A percentile compares a stretch with the other conserved stretches of the same genome.
Conservation (phyloP, 306 rosid species). For the Prunus fruticosa region DNA sequence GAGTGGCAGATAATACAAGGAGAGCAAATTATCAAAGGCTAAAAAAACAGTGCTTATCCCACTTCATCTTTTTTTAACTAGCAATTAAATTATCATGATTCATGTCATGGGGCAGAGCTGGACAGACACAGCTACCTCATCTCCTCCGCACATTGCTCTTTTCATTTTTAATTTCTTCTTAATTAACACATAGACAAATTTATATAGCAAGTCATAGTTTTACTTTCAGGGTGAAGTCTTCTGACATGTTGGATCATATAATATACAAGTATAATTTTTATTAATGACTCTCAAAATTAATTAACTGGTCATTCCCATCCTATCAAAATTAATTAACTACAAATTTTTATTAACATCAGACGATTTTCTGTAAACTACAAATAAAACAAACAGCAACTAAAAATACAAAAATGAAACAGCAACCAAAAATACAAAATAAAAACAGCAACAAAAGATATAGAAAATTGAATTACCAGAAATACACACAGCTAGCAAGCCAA, state of each 20-base stretch:
- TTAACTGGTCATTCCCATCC: too few relatives aligned
- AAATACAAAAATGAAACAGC: too few relatives aligned
- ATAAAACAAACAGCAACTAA: too few relatives aligned
- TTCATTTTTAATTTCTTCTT: neutral
- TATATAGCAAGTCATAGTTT: neutral
- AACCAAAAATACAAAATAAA: too few relatives aligned
- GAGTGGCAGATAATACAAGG: conserved; percentile 28
- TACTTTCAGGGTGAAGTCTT: neutral
- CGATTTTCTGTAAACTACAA: too few relatives aligned
- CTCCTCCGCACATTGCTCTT: neutral
- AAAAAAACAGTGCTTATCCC: conserved; percentile 29
- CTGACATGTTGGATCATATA: neutral
- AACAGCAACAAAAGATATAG: too few relatives aligned
- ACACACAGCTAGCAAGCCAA: too few relatives aligned
- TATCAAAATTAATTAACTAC: too few relatives aligned
- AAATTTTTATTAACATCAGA: too few relatives aligned
- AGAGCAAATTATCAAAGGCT: neutral
- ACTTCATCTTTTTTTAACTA: conserved; percentile 23
- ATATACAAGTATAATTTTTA: neutral
- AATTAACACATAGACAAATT: neutral
- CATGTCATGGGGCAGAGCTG: conserved; percentile 15
- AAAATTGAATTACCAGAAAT: too few relatives aligned
- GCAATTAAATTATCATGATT: conserved; percentile 8
- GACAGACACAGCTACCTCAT: conserved; percentile 4
- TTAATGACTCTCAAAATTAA: too few relatives aligned